Percentiles rank a stretch among this genome's conserved stretches.
Evolutionary conservation across 768 basidiomycete species (phyloP).

Genomic region (Russula lepida): DNA sequence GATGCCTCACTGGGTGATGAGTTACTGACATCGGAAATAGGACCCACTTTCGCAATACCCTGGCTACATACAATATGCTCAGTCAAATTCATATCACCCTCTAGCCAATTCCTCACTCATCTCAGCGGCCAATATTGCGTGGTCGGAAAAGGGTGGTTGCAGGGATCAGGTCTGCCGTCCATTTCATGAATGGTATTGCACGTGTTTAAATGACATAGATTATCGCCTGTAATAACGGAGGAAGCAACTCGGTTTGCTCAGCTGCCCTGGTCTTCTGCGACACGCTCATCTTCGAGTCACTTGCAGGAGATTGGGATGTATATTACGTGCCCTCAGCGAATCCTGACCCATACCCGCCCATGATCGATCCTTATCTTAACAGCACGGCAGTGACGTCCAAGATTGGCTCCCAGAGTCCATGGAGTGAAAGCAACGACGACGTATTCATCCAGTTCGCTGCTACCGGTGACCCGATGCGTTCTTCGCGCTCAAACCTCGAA

Average conservation of each 20-base stretch:
- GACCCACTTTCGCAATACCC: constrained; percentile 44
- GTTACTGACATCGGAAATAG: constrained; percentile 20
- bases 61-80: constrained; percentile 48
- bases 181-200: background rate
- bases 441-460: constrained; percentile 42
- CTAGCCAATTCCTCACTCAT: constrained; percentile 40
- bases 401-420: constrained; percentile 39
- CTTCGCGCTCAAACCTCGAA: constrained; percentile 40
- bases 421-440: constrained; percentile 33
- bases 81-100: constrained; percentile 45
- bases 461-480: constrained; percentile 53
- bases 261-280: constrained; percentile 53
- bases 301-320: constrained; percentile 45
- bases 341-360: constrained; percentile 44
- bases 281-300: constrained; percentile 31
- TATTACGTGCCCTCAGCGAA: constrained; percentile 40
- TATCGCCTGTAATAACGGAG: constrained; percentile 41
- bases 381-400: constrained; percentile 26
- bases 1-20: background rate
- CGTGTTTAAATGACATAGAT: constrained; percentile 32
- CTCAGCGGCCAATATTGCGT: constrained; percentile 36
- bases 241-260: constrained; percentile 19
- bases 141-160: constrained; percentile 40
- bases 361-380: constrained; percentile 28
- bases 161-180: constrained; percentile 33